These are phyloP conservation scores for Barnettozyma vustinii DNA, from an alignment of 805 yeast species.

Conservation along the genomic window DNA sequence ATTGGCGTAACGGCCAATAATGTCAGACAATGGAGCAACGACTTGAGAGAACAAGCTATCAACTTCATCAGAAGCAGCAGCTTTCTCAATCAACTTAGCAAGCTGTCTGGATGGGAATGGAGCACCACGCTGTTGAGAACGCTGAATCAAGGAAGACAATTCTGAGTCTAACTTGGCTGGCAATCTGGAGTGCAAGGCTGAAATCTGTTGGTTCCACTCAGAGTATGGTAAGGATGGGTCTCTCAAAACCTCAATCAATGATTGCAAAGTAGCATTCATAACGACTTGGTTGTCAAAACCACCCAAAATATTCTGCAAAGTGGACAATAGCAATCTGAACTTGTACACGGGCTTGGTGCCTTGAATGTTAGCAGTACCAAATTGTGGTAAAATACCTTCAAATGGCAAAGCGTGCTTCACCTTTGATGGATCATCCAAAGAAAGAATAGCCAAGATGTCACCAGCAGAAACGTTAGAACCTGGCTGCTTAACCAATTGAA, in stretches of 20 bases:
- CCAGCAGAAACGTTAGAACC: constrained; percentile 97
- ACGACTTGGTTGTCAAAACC: constrained; percentile 97
- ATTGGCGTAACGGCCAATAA: constrained; percentile 62
- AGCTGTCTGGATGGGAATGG: constrained; percentile 93
- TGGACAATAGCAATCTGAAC: constrained; percentile 51
- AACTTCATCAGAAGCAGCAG: constrained; percentile 43
- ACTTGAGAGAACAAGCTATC: constrained; percentile 51
- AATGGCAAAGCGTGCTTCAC: constrained; percentile 95
- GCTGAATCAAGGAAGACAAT: constrained; percentile 59
- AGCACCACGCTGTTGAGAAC: constrained; percentile 58
- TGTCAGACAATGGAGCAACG: constrained; percentile 66
- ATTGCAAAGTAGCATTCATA: constrained; percentile 76
- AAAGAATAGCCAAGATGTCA: constrained; percentile 90
- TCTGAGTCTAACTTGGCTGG: constrained; percentile 71
- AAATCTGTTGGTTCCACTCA: constrained; percentile 80
- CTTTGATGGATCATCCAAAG: constrained; percentile 94
- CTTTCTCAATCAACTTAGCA: constrained; percentile 62
- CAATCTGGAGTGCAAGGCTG: constrained; percentile 89
- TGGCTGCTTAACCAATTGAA: constrained; percentile 93
- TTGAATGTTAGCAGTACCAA: constrained; percentile 75
- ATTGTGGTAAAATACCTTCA: constrained; percentile 87
- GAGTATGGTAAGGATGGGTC: constrained; percentile 85
- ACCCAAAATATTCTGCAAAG: constrained; percentile 71
- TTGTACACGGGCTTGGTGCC: constrained; percentile 84
- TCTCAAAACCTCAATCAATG: constrained; percentile 65